Percentiles rank a stretch among this genome's conserved stretches.
These are phyloP conservation scores for Microdochium nivale DNA, from an alignment of 2,329 filamentous ascomycete genomes.

Conservation along the genomic window DNA sequence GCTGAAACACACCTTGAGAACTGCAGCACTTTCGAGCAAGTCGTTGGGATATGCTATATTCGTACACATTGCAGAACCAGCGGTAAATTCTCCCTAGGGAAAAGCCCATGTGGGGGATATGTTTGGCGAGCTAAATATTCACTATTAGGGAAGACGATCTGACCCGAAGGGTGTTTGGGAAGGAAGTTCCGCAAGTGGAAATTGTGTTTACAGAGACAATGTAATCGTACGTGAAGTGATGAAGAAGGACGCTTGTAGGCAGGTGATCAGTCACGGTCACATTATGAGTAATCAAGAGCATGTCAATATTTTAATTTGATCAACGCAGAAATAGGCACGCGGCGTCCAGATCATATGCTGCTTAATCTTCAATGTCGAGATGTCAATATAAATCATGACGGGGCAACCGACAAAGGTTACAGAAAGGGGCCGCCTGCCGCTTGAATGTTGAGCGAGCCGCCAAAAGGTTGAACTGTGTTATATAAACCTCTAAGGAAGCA, in stretches of 20 bases:
- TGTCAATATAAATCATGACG: conserved; percentile 41
- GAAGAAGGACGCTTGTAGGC: conserved; percentile 21
- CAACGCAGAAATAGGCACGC: conserved; percentile 39
- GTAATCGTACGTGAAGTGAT: conserved; percentile 40
- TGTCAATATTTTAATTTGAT: too few relatives aligned
- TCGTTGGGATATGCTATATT: conserved; percentile 13
- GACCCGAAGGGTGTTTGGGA: conserved; percentile 31
- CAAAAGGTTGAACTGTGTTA: too few relatives aligned
- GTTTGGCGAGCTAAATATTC: background rate
- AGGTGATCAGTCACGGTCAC: background rate
- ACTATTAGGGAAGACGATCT: conserved; percentile 27
- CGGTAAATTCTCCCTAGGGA: conserved; percentile 15
- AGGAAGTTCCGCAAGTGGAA: conserved; percentile 13
- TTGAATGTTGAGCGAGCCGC: conserved; percentile 44
- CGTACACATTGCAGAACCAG: conserved; percentile 20
- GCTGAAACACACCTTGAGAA: conserved; percentile 41
- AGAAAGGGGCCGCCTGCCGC: conserved; percentile 31
- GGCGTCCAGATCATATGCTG: conserved; percentile 59
- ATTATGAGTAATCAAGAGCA: too few relatives aligned
- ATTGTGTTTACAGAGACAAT: conserved; percentile 31
- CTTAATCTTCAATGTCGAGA: conserved; percentile 52
- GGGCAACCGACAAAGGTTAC: conserved; percentile 34
- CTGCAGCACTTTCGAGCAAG: conserved; percentile 25
- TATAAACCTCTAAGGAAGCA: conserved; percentile 46
- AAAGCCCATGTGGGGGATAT: conserved; percentile 38